Evolutionary conservation across 2,329 filamentous ascomycete species (phyloP).

Genomic region (Aspergillus luchuensis): DNA sequence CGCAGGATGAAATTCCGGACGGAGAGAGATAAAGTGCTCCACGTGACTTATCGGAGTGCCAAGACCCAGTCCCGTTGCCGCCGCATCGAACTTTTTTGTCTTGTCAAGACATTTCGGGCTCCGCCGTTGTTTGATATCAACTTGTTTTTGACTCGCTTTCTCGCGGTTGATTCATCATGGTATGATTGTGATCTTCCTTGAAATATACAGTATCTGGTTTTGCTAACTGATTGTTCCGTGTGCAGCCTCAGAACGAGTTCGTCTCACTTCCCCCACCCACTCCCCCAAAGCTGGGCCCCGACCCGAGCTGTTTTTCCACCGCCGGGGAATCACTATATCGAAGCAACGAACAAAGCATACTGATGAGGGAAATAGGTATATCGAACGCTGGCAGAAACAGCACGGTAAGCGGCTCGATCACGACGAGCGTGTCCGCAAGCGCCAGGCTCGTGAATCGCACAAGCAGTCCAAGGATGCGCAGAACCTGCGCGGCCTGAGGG

Average conservation of each 20-base stretch:
- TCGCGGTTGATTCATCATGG: conserved; percentile 33
- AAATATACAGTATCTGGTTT: neutral
- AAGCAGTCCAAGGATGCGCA: conserved; percentile 86
- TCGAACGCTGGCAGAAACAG: conserved; percentile 75
- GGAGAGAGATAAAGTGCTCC: conserved; percentile 23
- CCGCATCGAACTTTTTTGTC: conserved; percentile 21
- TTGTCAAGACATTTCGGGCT: conserved; percentile 24
- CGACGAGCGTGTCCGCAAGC: conserved; percentile 88
- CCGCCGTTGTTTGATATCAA: conserved; percentile 1
- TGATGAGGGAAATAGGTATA: conserved; percentile 50
- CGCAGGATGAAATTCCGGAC: conserved; percentile 37
- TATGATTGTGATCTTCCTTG: conserved; percentile 21
- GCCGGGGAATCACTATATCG: conserved; percentile 1
- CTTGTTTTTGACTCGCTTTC: conserved; percentile 14
- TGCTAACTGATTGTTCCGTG: conserved; percentile 13
- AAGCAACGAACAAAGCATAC: conserved; percentile 4
- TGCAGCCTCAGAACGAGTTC: conserved; percentile 49
- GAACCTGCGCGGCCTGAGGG: conserved; percentile 85
- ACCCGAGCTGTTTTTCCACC: conserved; percentile 15
- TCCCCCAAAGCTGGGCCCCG: neutral
- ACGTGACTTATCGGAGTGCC: conserved; percentile 24
- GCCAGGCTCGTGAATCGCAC: conserved; percentile 83
- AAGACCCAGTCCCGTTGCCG: conserved; percentile 4
- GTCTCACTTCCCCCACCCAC: conserved; percentile 25
- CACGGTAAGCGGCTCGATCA: conserved; percentile 69